Base-by-base conservation (phyloP, 352 stramenopile species). In the Peronospora belbahrii region DNA sequence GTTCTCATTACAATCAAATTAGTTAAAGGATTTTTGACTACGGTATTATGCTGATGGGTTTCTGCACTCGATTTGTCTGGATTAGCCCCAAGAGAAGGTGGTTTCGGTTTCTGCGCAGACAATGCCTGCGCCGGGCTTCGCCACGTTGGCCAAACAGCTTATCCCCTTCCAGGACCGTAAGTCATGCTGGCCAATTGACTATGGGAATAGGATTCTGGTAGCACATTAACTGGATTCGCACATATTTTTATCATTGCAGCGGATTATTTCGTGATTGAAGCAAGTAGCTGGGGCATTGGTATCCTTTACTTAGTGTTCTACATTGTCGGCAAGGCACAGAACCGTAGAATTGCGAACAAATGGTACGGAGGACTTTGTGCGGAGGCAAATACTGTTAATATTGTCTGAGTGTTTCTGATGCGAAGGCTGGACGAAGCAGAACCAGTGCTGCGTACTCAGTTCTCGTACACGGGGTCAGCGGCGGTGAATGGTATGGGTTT, bases 391-490 rank as follows among this genome's bases (percentile, higher is more conserved):
- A 23, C 14, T 30, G 18, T 6, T 30, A 8, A 19, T 41, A 33
- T 0, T 40, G 22, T 18, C 14, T 36, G 10, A 47, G n/a, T 14
- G 15, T 25, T 11, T 11, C 10, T 39, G 15, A 25, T 44, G 11
- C n/a, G 24, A 33, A 86, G 78, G 75, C 45, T 88, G 11, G 71
- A 86, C 19, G 67, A 71, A 31, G 69, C 68, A 24, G 75, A 90
- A 42, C 75, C 78, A 13, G 48, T 75, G 51, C 46, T 90, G 10
- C 52, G 67, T 19, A 75, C 80, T 30, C 71, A 87, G 52, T 90
- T 90, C 36, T 67, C 74, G 39, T 90, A 88, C 69, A 88, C 75
- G 14, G 73, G 73, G 10, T 64, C 65, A 8, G 84, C 75, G 4
- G 67, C 70, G 8, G 54, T 81, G 30, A 71, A 81, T 10, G 58